phyloP scores from a whole-genome alignment of 1,139 yeast genomes.

The Yamadazyma aaseri region DNA sequence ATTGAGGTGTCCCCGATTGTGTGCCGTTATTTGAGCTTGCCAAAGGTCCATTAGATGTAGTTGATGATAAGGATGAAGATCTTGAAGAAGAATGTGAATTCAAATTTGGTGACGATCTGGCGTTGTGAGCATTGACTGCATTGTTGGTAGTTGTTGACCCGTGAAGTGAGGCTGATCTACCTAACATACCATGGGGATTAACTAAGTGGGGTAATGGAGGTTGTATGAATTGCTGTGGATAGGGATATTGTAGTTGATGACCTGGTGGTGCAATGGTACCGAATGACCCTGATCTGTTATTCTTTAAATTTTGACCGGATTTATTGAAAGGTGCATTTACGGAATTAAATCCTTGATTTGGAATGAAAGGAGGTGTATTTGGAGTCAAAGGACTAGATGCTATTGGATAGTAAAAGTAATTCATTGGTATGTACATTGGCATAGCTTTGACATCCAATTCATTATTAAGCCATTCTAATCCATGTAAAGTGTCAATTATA shows the following conservation, averaged over 20 bases:
- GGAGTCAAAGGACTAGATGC: slow-evolving; percentile 7
- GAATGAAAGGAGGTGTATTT: slow-evolving; percentile 1
- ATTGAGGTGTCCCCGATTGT: slow-evolving; percentile 26
- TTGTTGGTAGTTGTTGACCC: slow-evolving; percentile 1
- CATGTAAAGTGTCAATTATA: slow-evolving; percentile 23
- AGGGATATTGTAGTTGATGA: neutral
- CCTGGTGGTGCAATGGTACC: neutral
- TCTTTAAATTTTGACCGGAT: too few species aligned
- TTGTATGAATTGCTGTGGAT: neutral
- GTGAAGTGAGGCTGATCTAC: neutral
- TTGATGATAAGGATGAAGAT: slow-evolving; percentile 5
- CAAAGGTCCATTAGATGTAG: slow-evolving; percentile 8
- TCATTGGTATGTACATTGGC: slow-evolving; percentile 7
- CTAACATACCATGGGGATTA: neutral
- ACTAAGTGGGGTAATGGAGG: slow-evolving; percentile 1
- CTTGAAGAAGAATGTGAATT: slow-evolving; percentile 1
- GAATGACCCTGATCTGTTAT: neutral
- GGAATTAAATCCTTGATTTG: neutral
- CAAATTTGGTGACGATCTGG: slow-evolving; percentile 1
- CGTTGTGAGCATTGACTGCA: neutral
- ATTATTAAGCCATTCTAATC: slow-evolving; percentile 24
- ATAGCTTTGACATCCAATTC: slow-evolving; percentile 19
- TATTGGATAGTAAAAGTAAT: slow-evolving; percentile 3
- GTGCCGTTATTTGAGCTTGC: slow-evolving; percentile 6
- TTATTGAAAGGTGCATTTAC: neutral